Evolutionary conservation across 306 rosid genomes (phyloP).

Genomic region (Begonia peltatifolia): DNA sequence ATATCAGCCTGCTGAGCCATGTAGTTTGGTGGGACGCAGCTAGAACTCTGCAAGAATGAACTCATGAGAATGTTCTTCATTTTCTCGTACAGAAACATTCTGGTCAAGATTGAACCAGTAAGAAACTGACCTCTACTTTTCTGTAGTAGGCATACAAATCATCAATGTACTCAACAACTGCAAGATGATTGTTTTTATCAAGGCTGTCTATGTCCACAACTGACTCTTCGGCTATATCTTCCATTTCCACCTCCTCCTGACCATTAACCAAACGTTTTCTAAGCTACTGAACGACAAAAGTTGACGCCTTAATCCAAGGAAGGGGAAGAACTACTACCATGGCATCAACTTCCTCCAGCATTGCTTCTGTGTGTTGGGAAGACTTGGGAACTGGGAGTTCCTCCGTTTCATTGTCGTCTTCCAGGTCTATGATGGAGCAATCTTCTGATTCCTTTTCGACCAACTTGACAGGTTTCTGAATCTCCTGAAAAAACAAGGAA

Average conservation of each 20-base stretch:
- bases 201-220: conserved; percentile 31
- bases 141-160: conserved; percentile 30
- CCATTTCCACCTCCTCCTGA: conserved; percentile 42
- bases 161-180: conserved; percentile 38
- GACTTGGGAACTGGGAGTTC: conserved; percentile 31
- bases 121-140: conserved; percentile 30
- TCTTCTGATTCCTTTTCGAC: conserved; percentile 17
- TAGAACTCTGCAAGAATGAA: conserved; percentile 19
- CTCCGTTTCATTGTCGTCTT: conserved; percentile 6
- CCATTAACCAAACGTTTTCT: too few species aligned
- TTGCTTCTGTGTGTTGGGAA: conserved; percentile 47
- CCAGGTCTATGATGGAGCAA: conserved; percentile 21
- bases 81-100: too few species aligned
- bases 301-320: too few species aligned
- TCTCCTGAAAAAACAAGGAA: conserved; percentile 6
- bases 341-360: conserved; percentile 35
- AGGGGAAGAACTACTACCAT: conserved; percentile 19
- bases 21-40: conserved; percentile 25
- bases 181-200: conserved; percentile 20
- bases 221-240: conserved; percentile 26
- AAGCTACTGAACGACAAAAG: too few species aligned
- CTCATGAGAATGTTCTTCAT: too few species aligned
- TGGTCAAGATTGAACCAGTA: not conserved
- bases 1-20: conserved; percentile 38
- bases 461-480: conserved; percentile 8